Conservation (phyloP, 2,329 filamentous ascomycete species). For the Fusarium subtropicale region DNA sequence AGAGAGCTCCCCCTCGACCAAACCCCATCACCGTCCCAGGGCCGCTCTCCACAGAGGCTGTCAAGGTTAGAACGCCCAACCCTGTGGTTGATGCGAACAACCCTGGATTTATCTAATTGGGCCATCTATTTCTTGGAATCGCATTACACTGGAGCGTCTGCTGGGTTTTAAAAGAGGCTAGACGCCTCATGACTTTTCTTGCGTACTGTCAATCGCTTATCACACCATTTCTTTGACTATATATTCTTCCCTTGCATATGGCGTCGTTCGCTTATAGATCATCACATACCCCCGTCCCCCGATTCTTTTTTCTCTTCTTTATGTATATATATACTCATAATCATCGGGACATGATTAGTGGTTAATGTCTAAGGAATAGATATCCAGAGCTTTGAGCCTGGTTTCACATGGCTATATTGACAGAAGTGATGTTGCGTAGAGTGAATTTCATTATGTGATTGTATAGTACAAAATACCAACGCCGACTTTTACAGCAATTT, state of each 20-base stretch:
- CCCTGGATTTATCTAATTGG: slow-evolving; percentile 42
- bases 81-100: slow-evolving; percentile 43
- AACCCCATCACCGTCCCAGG: slow-evolving; percentile 47
- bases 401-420: slow-evolving; percentile 23
- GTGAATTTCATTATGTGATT: neutral
- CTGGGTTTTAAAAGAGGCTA: slow-evolving; percentile 16
- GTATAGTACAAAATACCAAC: neutral
- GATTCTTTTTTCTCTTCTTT: slow-evolving; percentile 10
- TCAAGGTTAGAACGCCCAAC: slow-evolving; percentile 34
- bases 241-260: slow-evolving; percentile 17
- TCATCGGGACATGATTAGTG: slow-evolving; percentile 41
- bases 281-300: slow-evolving; percentile 39
- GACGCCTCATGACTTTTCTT: slow-evolving; percentile 32
- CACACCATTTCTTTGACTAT: slow-evolving; percentile 9
- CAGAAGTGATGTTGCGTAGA: neutral
- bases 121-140: slow-evolving; percentile 8
- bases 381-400: slow-evolving; percentile 18
- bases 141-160: slow-evolving; percentile 3
- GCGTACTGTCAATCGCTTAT: slow-evolving; percentile 14
- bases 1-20: slow-evolving; percentile 51
- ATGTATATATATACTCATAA: slow-evolving; percentile 33
- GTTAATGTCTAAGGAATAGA: slow-evolving; percentile 41
- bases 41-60: slow-evolving; percentile 7
- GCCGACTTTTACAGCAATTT: slow-evolving; percentile 8
- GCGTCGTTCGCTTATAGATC: slow-evolving; percentile 38